Evolutionary conservation across 805 yeast species (phyloP).

Genomic region (Brettanomyces nanus): DNA sequence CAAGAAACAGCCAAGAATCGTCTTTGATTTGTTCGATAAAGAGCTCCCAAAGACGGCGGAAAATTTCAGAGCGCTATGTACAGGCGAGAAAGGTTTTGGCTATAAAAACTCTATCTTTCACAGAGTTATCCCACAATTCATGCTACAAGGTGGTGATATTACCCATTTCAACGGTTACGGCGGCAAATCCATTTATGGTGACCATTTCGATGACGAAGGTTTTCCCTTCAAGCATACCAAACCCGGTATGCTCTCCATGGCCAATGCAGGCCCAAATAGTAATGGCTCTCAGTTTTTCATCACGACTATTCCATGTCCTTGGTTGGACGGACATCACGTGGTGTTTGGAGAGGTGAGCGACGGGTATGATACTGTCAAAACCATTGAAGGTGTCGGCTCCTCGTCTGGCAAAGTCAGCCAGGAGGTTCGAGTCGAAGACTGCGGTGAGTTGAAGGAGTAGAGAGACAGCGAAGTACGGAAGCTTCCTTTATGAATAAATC

Average conservation of each 20-base stretch:
- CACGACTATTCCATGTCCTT: constrained; percentile 80
- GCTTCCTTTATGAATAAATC: no score
- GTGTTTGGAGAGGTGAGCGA: constrained; percentile 89
- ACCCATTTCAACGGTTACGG: constrained; percentile 83
- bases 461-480: no score
- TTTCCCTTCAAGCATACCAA: constrained; percentile 63
- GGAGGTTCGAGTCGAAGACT: constrained; percentile 43
- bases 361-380: constrained; percentile 80
- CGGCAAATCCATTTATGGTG: constrained; percentile 81
- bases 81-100: constrained; percentile 87
- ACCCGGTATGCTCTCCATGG: constrained; percentile 87
- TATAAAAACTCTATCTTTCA: constrained; percentile 83
- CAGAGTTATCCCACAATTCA: constrained; percentile 92
- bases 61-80: constrained; percentile 89
- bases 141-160: constrained; percentile 94
- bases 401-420: constrained; percentile 38
- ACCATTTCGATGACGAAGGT: constrained; percentile 72
- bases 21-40: constrained; percentile 83
- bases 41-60: constrained; percentile 93
- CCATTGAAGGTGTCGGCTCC: constrained; percentile 61
- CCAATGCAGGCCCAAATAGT: constrained; percentile 97
- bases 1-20: constrained; percentile 44
- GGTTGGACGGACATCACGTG: constrained; percentile 92
- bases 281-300: constrained; percentile 97
- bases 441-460: constrained; percentile 42